Base-by-base conservation (phyloP, 768 basidiomycete species). In the Multifurca ochricompacta region DNA sequence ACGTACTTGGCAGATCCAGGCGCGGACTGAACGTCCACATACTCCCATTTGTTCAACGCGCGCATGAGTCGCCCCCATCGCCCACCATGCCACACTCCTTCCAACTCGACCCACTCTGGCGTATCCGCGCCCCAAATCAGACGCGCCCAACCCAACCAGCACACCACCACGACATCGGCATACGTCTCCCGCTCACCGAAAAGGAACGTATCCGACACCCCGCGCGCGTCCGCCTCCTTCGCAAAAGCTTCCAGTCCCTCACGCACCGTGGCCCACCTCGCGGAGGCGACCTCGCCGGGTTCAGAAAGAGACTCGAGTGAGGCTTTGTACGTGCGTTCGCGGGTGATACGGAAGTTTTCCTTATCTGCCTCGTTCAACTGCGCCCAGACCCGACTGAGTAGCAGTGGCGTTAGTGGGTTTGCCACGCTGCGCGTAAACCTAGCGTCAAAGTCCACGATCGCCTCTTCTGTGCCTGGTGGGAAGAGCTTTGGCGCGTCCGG, bases 91-190 rank as follows among this genome's bases (percentile, higher is more conserved):
- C 69, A 73, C 23, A 56, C 64, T 37, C 53, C 57, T 37, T 54
- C 57, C 14, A 78, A 53, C n/a, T 69, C 66, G 41, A 66, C 69
- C 75, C 76, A 79, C 48, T 73, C 68, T 37, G 66, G 58, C 37
- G 72, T 72, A 11, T 76, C 69, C 50, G 67, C 65, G 7, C 72
- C 72, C 43, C 65, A 65, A 2, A 71, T 32, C 11, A 58, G 59
- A 58, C 66, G 73, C 8, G 67, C 49, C 65, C 67, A 74, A 0
- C 62, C 23, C 8, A 74, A 48, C 37, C 63, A 62, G 3, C 59
- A 54, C 2, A 63, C 74, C 21, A 76, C 55, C 3, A 67, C 65
- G 27, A 77, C 65, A 60, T 80, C 77, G 0, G 69, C 71, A 63
- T 70, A 78, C 1, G 66, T 68, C 8, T 69, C 59, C 11, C 55